phyloP scores from a whole-genome alignment of 371 early-diverging fungal species.

The Funneliformis caledonium region DNA sequence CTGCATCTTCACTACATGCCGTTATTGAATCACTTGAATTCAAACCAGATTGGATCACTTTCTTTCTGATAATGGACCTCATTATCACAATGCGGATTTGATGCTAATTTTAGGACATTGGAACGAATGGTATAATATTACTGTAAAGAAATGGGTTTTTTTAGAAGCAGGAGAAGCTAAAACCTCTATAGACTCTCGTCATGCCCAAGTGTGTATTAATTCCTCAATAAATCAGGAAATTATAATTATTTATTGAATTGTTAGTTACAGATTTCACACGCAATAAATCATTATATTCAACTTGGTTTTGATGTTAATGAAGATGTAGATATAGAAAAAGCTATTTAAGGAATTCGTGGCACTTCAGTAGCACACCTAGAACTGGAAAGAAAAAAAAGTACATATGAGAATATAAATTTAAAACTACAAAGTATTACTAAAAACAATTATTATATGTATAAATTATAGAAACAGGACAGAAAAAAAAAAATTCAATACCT shows the following conservation, averaged over 20 bases:
- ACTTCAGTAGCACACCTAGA: constrained; percentile 17
- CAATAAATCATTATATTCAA: neutral
- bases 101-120: too few relatives aligned
- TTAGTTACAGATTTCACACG: constrained; percentile 12
- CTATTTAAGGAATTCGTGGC: neutral
- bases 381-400: neutral
- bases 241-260: neutral
- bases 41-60: too few relatives aligned
- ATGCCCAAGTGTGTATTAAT: constrained; percentile 8
- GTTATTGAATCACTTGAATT: too few relatives aligned
- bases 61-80: too few relatives aligned
- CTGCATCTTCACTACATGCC: neutral
- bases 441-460: too few relatives aligned
- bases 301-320: neutral
- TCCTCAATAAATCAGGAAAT: too few relatives aligned
- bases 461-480: too few relatives aligned
- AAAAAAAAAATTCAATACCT: too few relatives aligned
- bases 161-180: neutral
- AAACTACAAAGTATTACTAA: too few relatives aligned
- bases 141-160: too few relatives aligned
- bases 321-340: constrained; percentile 4
- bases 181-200: neutral
- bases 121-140: too few relatives aligned
- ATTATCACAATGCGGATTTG: neutral
- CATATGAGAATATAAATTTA: too few relatives aligned